A percentile compares a stretch with the other conserved stretches of the same genome.
Conservation (phyloP, 495 filamentous ascomycete genomes). For the Tuber aestivum region DNA sequence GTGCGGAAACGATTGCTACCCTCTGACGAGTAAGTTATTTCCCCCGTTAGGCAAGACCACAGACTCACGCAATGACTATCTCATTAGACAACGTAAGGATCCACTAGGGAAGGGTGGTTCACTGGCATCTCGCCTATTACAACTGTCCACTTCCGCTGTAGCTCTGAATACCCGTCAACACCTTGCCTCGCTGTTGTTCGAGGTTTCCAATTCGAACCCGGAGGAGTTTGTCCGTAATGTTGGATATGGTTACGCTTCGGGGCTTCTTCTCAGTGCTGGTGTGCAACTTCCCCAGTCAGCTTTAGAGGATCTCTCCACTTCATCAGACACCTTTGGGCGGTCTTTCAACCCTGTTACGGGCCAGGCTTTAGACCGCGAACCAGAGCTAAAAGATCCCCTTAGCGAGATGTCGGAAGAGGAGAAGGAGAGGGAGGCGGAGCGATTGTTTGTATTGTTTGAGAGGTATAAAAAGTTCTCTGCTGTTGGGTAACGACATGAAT, state of each 20-base stretch:
- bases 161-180: slow-evolving; percentile 64
- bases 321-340: slow-evolving; percentile 28
- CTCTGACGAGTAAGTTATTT: slow-evolving; percentile 49
- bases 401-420: slow-evolving; percentile 83
- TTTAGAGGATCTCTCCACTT: slow-evolving; percentile 47
- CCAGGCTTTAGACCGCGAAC: slow-evolving; percentile 69
- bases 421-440: slow-evolving; percentile 88
- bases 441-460: slow-evolving; percentile 90
- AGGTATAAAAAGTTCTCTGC: slow-evolving; percentile 51
- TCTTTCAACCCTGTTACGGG: slow-evolving; percentile 86
- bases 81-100: slow-evolving; percentile 58
- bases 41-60: not conserved
- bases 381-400: slow-evolving; percentile 46
- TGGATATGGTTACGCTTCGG: slow-evolving; percentile 87
- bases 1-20: slow-evolving; percentile 70
- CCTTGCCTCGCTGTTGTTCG: slow-evolving; percentile 78
- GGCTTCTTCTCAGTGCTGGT: slow-evolving; percentile 75
- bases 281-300: slow-evolving; percentile 66
- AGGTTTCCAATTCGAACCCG: slow-evolving; percentile 70
- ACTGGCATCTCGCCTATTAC: slow-evolving; percentile 69
- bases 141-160: slow-evolving; percentile 66
- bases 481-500: slow-evolving; percentile 24
- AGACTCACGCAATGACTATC: not conserved
- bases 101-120: slow-evolving; percentile 71
- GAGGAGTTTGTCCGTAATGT: slow-evolving; percentile 70